A percentile compares a stretch with the other conserved stretches of the same genome.
phyloP scores from a whole-genome alignment of 129 eudicot species.

The Helianthus annuus region DNA sequence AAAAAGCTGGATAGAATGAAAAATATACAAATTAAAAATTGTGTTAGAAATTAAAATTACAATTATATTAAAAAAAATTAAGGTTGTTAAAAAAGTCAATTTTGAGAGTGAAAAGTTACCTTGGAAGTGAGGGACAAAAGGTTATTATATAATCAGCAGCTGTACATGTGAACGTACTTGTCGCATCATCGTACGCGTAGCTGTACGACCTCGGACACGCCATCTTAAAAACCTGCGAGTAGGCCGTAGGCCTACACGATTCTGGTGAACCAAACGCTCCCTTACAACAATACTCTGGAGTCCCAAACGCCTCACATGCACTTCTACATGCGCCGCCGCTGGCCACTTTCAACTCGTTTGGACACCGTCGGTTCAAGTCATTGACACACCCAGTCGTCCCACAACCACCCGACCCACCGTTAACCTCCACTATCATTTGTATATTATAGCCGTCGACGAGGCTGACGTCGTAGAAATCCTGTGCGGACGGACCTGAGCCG shows the following conservation, averaged over 20 bases:
- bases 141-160: conserved; percentile 62
- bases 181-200: conserved; percentile 76
- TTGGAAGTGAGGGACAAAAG: conserved; percentile 54
- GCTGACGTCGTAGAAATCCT: conserved; percentile 77
- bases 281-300: conserved; percentile 62
- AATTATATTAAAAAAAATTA: not conserved
- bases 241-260: conserved; percentile 57
- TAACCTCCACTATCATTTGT: conserved; percentile 55
- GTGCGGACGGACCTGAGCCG: conserved; percentile 45
- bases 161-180: conserved; percentile 75
- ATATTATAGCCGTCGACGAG: conserved; percentile 71
- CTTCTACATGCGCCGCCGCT: conserved; percentile 65
- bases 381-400: conserved; percentile 61
- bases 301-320: conserved; percentile 69
- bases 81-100: not conserved
- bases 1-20: too few relatives aligned
- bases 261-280: conserved; percentile 56
- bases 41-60: too few relatives aligned
- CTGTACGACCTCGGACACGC: conserved; percentile 78
- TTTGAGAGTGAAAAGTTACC: conserved; percentile 39
- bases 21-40: too few relatives aligned
- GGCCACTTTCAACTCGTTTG: conserved; percentile 45
- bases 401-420: conserved; percentile 62
- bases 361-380: conserved; percentile 64
- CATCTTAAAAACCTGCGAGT: conserved; percentile 62